Evolutionary conservation across 176 grass and related monocot species (phyloP).

Genomic region (Oryza australiensis): DNA sequence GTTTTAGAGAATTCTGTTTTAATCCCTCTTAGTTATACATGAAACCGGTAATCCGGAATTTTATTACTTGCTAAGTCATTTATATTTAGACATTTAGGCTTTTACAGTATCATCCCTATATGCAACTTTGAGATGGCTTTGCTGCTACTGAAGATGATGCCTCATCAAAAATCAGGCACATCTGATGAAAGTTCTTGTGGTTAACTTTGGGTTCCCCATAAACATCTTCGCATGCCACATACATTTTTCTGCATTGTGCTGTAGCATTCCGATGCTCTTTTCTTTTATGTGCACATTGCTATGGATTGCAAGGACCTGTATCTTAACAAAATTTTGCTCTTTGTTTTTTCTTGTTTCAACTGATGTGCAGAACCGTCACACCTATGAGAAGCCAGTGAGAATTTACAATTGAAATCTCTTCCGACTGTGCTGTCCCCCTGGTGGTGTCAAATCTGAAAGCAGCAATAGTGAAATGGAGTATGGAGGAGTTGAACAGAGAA

Average conservation of each 20-base stretch:
- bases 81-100: neutral
- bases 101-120: neutral
- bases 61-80: neutral
- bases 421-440: neutral
- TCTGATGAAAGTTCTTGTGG: neutral
- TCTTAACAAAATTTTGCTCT: neutral
- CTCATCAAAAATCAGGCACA: neutral
- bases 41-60: neutral
- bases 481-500: constrained; percentile 7
- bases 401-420: constrained; percentile 63
- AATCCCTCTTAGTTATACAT: neutral
- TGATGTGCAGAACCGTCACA: constrained; percentile 73
- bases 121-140: neutral
- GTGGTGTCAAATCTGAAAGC: neutral
- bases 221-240: neutral
- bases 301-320: neutral
- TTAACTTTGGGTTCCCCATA: neutral
- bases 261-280: neutral
- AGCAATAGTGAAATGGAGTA: neutral
- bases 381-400: constrained; percentile 74
- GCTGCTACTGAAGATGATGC: neutral
- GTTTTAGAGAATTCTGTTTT: neutral
- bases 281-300: neutral
- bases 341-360: constrained; percentile 26
- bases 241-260: neutral